phyloP scores from a whole-genome alignment of 257 asterid species.

The Scutellaria baicalensis region DNA sequence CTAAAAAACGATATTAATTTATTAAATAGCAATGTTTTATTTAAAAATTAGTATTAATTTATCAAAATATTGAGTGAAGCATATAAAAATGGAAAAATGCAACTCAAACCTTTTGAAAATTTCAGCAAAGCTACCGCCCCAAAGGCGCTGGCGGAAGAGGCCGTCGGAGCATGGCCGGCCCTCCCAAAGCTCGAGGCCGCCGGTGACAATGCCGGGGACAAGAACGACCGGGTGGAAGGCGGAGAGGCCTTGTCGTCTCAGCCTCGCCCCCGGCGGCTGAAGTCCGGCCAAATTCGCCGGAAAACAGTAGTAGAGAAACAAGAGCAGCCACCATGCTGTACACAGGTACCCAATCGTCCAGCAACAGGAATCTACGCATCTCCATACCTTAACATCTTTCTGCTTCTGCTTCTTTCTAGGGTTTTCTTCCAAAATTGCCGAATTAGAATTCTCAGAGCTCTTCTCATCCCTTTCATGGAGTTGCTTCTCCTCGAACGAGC shows the following conservation, averaged over 20 bases:
- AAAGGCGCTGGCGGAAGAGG: conserved; percentile 66
- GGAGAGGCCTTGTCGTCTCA: conserved; percentile 48
- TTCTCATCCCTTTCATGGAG: not conserved
- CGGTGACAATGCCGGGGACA: conserved; percentile 92
- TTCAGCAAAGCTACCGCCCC: conserved; percentile 84
- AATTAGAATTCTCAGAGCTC: not conserved
- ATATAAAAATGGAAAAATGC: not conserved
- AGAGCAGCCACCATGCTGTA: conserved; percentile 64
- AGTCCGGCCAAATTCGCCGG: conserved; percentile 47
- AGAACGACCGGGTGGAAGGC: conserved; percentile 71
- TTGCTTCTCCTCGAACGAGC: not conserved
- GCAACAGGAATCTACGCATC: conserved; percentile 57
- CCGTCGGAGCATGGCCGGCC: conserved; percentile 82
- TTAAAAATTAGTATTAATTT: too few relatives aligned
- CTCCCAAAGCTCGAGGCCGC: conserved; percentile 96
- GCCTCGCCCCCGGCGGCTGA: conserved; percentile 48
- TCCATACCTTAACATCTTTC: conserved; percentile 34
- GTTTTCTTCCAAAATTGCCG: not conserved
- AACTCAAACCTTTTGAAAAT: conserved; percentile 59
- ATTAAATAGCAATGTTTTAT: too few relatives aligned
- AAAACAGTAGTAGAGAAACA: conserved; percentile 40
- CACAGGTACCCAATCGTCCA: conserved; percentile 65
- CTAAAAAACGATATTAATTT: too few relatives aligned
- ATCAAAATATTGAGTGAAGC: too few relatives aligned
- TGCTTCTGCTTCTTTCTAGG: conserved; percentile 8